These are phyloP conservation scores for Fusarium albidum DNA, from an alignment of 2,329 filamentous ascomycete species.

Conservation along the genomic window DNA sequence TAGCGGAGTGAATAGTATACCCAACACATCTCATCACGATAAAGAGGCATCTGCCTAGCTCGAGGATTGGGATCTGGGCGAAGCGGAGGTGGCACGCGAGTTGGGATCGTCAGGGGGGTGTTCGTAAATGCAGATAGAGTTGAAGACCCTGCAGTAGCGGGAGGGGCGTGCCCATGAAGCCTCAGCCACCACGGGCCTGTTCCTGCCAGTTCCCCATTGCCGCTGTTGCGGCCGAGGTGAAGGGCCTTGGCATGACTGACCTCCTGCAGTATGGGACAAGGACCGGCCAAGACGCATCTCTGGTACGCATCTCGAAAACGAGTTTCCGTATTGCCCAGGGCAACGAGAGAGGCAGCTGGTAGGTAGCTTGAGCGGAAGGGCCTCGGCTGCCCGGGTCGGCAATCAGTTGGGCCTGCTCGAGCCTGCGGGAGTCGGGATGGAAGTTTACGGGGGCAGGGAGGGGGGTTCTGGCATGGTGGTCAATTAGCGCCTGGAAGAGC, in stretches of 20 bases:
- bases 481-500: neutral
- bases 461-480: no score
- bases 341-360: neutral
- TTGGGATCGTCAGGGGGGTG: neutral
- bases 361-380: neutral
- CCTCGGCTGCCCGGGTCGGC: neutral
- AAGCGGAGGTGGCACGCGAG: no score
- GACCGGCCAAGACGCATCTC: neutral
- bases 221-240: no score
- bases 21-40: no score
- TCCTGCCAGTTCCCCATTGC: neutral
- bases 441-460: neutral
- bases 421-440: neutral
- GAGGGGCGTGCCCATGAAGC: conserved; percentile 10
- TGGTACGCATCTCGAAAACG: neutral
- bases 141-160: conserved; percentile 9
- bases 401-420: neutral
- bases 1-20: no score
- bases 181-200: conserved; percentile 7
- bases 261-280: neutral
- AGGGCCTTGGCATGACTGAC: no score
- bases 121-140: conserved; percentile 10
- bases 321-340: neutral
- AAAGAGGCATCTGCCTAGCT: no score
- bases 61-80: no score